These are phyloP conservation scores for Saccharum hybrid DNA, from an alignment of 202 grass and related monocot genomes.

Conservation along the genomic window DNA sequence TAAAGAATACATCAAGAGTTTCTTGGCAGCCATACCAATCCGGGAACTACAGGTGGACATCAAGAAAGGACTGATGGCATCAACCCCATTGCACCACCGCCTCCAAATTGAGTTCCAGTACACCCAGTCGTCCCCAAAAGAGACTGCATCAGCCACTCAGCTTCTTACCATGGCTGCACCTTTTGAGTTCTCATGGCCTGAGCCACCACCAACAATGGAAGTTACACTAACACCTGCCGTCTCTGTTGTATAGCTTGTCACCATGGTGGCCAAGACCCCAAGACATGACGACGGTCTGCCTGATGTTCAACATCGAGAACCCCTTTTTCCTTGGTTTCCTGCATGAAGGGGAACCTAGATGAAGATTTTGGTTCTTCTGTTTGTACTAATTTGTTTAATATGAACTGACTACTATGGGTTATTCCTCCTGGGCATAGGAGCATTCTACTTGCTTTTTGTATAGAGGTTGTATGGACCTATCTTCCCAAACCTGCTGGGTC, in stretches of 20 bases:
- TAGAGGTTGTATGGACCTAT: slow-evolving; percentile 47
- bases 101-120: slow-evolving; percentile 98
- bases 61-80: slow-evolving; percentile 76
- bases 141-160: slow-evolving; percentile 24
- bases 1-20: slow-evolving; percentile 93
- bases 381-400: slow-evolving; percentile 34
- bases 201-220: slow-evolving; percentile 27
- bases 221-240: slow-evolving; percentile 34
- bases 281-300: slow-evolving; percentile 21
- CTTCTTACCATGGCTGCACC: slow-evolving; percentile 11
- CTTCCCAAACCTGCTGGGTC: slow-evolving; percentile 20
- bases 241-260: slow-evolving; percentile 41
- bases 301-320: slow-evolving; percentile 17
- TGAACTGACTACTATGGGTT: slow-evolving; percentile 45
- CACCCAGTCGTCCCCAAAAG: slow-evolving; percentile 49
- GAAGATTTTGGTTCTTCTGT: slow-evolving; percentile 39
- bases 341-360: not conserved
- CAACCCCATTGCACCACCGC: slow-evolving; percentile 71
- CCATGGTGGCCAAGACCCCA: not conserved
- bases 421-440: slow-evolving; percentile 11
- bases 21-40: slow-evolving; percentile 93
- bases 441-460: slow-evolving; percentile 50
- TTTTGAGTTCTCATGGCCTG: slow-evolving; percentile 64
- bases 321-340: slow-evolving; percentile 9
- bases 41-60: slow-evolving; percentile 83